Base-by-base conservation (phyloP, 495 filamentous ascomycete genomes). In the Penicillium atrosanguineum region DNA sequence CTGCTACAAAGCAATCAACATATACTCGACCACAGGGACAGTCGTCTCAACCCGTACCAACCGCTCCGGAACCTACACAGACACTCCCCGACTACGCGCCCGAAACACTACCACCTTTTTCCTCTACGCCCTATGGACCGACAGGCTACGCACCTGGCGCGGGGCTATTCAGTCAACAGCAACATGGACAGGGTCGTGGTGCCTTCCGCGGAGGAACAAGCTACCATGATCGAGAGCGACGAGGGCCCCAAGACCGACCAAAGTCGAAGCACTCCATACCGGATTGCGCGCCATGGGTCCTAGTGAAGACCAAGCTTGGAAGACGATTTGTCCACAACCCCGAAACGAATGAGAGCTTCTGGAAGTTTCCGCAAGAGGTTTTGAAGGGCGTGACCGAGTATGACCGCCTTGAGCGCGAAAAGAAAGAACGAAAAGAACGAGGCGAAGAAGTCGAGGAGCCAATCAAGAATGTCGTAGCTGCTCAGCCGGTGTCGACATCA, bases 271-370 rank as follows among this genome's bases (percentile, higher is more conserved):
- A 88, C 55, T 56, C 76, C 19, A 91, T 98, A 47, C 90, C 90
- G 4, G 86, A 86, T 25, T 89, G 84, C 64, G 84, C 85, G 43
- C 89, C 91, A n/a, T 98, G 94, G 94, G 68, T 96, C 7, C 76
- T 98, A 4, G 91, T 98, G 25, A 89, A 88, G 61, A 98, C 94
- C 6, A 96, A 89, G 61, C 78, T 90, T 58, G 88, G 89, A 18
- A 80, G 95, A 46, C 78, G 90, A 46, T 98, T 98, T 67, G 91
- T 90, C 3, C 86, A 95, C 70, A 96, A 97, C 59, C 73, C 81
- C 0, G 79, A 82, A 44, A 91, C 87, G 43, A 87, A 91, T 25
- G 84, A 90, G 57, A 97, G 92, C 66, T 89, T 91, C 70, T 98
- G 94, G 94, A 88, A 86, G 58, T 87, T 95, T 52, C 93, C 94